Percentiles rank a stretch among this genome's conserved stretches.
phyloP scores from a whole-genome alignment of 2,329 filamentous ascomycete species.

The Colletotrichum eremochloae region DNA sequence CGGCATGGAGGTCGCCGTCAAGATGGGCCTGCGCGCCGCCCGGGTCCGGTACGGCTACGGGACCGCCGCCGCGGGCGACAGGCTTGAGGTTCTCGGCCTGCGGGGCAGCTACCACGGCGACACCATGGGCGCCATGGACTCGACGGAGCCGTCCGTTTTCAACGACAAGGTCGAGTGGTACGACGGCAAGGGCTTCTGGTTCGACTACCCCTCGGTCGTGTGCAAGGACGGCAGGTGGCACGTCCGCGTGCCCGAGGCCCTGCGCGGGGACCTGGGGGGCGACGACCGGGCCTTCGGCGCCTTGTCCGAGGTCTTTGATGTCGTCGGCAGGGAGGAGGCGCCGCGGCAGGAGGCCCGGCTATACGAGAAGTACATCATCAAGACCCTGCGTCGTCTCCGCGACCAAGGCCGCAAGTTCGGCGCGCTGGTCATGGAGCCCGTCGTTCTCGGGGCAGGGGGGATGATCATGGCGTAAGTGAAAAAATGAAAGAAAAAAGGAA shows the following conservation, averaged over 20 bases:
- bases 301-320: conserved; percentile 71
- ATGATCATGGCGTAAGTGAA: conserved; percentile 81
- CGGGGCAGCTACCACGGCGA: conserved; percentile 89
- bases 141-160: conserved; percentile 80
- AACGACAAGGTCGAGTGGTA: conserved; percentile 93
- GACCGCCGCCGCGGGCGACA: conserved; percentile 56
- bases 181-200: conserved; percentile 82
- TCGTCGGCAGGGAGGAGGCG: conserved; percentile 61
- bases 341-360: conserved; percentile 53
- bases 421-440: conserved; percentile 82
- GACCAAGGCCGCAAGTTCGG: conserved; percentile 76
- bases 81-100: conserved; percentile 78
- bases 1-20: conserved; percentile 85
- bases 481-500: too few species aligned
- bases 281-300: conserved; percentile 58
- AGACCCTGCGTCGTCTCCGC: conserved; percentile 65
- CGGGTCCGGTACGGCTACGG: conserved; percentile 69
- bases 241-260: conserved; percentile 66
- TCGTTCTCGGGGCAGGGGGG: conserved; percentile 85
- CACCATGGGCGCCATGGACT: conserved; percentile 91
- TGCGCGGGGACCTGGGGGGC: conserved; percentile 61
- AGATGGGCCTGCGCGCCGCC: conserved; percentile 84
- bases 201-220: conserved; percentile 81
- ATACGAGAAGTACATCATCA: conserved; percentile 73
- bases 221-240: conserved; percentile 76